Conservation (phyloP, 2,329 filamentous ascomycete genomes). For the Volutella citrinella region DNA sequence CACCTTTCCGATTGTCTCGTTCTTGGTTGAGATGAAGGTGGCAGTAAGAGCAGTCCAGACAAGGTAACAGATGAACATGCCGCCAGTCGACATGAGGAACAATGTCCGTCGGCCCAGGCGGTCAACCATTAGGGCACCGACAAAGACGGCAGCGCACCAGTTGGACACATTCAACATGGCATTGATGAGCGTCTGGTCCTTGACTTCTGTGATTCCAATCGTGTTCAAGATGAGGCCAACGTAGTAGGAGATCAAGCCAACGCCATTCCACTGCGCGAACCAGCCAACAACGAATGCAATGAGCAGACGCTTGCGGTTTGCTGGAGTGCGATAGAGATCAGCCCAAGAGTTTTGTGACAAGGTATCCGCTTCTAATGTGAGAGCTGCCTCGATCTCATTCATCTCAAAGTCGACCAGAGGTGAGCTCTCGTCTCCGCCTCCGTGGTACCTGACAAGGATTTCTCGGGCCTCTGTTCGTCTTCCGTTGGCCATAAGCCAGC, state of each 20-base stretch:
- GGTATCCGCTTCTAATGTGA: slow-evolving; percentile 29
- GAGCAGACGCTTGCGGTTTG: slow-evolving; percentile 23
- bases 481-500: slow-evolving; percentile 31
- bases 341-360: slow-evolving; percentile 35
- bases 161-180: slow-evolving; percentile 34
- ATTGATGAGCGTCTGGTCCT: slow-evolving; percentile 31
- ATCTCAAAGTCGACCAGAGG: slow-evolving; percentile 40
- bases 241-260: slow-evolving; percentile 28
- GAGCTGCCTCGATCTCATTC: slow-evolving; percentile 36
- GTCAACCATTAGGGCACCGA: slow-evolving; percentile 37
- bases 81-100: slow-evolving; percentile 33
- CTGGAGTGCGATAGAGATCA: slow-evolving; percentile 37
- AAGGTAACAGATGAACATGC: slow-evolving; percentile 34
- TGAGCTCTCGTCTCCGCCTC: slow-evolving; percentile 37
- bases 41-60: slow-evolving; percentile 30
- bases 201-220: slow-evolving; percentile 35
- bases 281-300: slow-evolving; percentile 20
- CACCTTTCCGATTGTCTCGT: slow-evolving; percentile 19
- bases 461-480: slow-evolving; percentile 33
- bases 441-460: slow-evolving; percentile 39
- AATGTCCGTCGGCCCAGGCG: slow-evolving; percentile 38
- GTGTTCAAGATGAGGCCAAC: slow-evolving; percentile 37
- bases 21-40: slow-evolving; percentile 15
- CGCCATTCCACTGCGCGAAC: slow-evolving; percentile 21
- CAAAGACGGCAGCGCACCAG: slow-evolving; percentile 35